A percentile compares a stretch with the other conserved stretches of the same genome.
Conservation (phyloP, 1,284 basidiomycete species). For the Phellinidium pouzarii region DNA sequence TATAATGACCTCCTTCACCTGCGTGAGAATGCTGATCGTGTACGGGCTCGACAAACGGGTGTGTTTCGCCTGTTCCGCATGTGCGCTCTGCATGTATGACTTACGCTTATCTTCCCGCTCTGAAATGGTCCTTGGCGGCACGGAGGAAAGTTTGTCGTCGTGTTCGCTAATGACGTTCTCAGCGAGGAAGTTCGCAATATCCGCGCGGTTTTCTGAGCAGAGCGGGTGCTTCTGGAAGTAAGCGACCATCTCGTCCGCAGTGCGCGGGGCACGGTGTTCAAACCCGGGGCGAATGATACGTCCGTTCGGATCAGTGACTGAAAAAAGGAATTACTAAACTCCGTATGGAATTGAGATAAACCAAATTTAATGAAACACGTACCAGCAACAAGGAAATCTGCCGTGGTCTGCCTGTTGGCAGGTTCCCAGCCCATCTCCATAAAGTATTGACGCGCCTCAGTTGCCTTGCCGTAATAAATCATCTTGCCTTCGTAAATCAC, state of each 20-base stretch:
- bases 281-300: constrained; percentile 46
- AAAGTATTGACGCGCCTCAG: constrained; percentile 52
- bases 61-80: constrained; percentile 20
- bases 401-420: constrained; percentile 48
- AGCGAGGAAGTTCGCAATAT: constrained; percentile 32
- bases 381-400: constrained; percentile 49
- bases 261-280: constrained; percentile 45
- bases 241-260: constrained; percentile 52
- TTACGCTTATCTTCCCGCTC: constrained; percentile 75
- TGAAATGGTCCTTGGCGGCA: not conserved
- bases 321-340: constrained; percentile 19
- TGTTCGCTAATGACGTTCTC: constrained; percentile 25
- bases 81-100: constrained; percentile 55
- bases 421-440: constrained; percentile 55
- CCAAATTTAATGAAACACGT: not conserved
- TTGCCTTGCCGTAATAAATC: constrained; percentile 53
- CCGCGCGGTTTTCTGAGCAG: constrained; percentile 27
- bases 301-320: constrained; percentile 54
- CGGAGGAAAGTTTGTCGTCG: not conserved
- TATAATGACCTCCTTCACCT: constrained; percentile 29
- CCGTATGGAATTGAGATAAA: not conserved
- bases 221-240: constrained; percentile 30
- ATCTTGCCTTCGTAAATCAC: constrained; percentile 59
- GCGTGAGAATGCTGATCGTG: constrained; percentile 24
- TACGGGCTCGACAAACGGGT: constrained; percentile 18